phyloP scores from a whole-genome alignment of 2,329 filamentous ascomycete species.

The Aspergillus unguis region DNA sequence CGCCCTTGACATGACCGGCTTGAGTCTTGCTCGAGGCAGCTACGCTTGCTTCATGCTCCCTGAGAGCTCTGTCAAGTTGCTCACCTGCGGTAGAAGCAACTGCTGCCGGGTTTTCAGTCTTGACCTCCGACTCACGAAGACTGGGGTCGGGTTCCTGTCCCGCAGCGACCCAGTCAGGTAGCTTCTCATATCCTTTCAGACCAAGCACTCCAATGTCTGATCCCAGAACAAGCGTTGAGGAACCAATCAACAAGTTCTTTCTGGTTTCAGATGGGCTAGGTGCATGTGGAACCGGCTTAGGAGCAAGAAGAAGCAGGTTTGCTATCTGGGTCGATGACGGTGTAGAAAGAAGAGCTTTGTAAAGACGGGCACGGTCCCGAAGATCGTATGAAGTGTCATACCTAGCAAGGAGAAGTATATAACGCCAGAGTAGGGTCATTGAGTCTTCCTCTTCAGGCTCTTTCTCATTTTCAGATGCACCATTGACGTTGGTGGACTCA shows the following conservation, averaged over 20 bases:
- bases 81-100: constrained; percentile 40
- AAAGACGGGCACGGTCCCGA: constrained; percentile 84
- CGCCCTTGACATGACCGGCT: constrained; percentile 13
- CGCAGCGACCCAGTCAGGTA: constrained; percentile 80
- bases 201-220: constrained; percentile 70
- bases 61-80: constrained; percentile 42
- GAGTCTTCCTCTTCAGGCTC: constrained; percentile 50
- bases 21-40: constrained; percentile 18
- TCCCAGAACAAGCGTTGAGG: constrained; percentile 79
- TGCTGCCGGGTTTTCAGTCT: constrained; percentile 31
- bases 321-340: constrained; percentile 77
- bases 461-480: constrained; percentile 24
- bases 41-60: constrained; percentile 37
- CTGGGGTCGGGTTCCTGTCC: constrained; percentile 75
- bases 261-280: constrained; percentile 84
- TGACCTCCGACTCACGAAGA: constrained; percentile 61
- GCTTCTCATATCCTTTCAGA: constrained; percentile 69
- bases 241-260: constrained; percentile 74
- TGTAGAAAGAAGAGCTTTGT: constrained; percentile 75
- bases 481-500: constrained; percentile 17
- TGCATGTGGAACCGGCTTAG: constrained; percentile 87
- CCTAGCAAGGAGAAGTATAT: constrained; percentile 76
- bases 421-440: constrained; percentile 76
- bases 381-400: constrained; percentile 96
- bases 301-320: constrained; percentile 82